These are phyloP conservation scores for Xylaria sp. DNA, from an alignment of 2,329 filamentous ascomycete genomes.

Conservation along the genomic window DNA sequence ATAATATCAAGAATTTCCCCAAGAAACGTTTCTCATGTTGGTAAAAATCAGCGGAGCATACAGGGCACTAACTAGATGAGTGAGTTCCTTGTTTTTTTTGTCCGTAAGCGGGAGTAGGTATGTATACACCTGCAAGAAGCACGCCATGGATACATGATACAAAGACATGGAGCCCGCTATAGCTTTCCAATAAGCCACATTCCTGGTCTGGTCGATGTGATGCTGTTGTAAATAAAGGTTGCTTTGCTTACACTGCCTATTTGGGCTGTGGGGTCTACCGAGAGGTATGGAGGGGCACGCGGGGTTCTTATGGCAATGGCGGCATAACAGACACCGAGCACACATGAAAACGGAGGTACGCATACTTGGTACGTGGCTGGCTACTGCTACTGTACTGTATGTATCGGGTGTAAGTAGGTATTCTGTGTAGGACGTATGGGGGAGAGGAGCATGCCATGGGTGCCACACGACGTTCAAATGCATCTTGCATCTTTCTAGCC, in stretches of 20 bases:
- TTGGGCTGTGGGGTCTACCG: neutral
- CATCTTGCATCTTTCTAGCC: conserved; percentile 7
- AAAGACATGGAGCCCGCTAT: neutral
- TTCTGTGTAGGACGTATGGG: neutral
- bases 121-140: too few relatives aligned
- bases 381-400: neutral
- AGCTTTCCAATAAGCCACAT: neutral
- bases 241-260: neutral
- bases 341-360: neutral
- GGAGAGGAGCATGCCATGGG: neutral
- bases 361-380: too few relatives aligned
- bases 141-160: too few relatives aligned
- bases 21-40: neutral
- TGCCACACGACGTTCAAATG: conserved; percentile 11
- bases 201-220: neutral
- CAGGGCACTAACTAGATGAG: neutral
- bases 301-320: conserved; percentile 41
- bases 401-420: neutral
- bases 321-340: conserved; percentile 18
- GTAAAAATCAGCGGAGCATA: neutral
- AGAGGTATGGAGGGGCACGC: conserved; percentile 37
- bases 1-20: neutral
- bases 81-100: neutral
- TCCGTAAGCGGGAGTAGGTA: neutral
- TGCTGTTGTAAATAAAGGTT: neutral